phyloP scores from a whole-genome alignment of 371 early-diverging fungal species.

The Dinochytrium kinnereticum region DNA sequence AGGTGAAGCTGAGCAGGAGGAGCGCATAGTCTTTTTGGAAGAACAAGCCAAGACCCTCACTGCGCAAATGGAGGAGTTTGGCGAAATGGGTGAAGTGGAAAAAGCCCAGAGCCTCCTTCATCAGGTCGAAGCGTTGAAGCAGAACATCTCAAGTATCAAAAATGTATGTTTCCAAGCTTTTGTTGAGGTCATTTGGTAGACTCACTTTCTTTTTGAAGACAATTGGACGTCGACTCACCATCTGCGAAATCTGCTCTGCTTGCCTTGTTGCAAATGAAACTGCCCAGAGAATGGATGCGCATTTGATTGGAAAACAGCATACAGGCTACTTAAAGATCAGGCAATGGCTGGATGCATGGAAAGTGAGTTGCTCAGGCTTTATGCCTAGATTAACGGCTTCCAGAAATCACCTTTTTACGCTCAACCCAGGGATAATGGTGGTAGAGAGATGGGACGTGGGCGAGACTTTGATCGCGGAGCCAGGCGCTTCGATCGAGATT shows the following conservation, averaged over 20 bases:
- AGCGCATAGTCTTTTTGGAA: conserved; percentile 13
- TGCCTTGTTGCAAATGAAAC: conserved; percentile 85
- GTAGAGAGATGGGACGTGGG: neutral
- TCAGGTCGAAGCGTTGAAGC: conserved; percentile 57
- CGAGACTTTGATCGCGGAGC: conserved; percentile 5
- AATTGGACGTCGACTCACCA: conserved; percentile 64
- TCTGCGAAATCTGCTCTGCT: conserved; percentile 90
- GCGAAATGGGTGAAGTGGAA: conserved; percentile 11
- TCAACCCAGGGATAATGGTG: neutral
- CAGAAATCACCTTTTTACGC: conserved; percentile 15
- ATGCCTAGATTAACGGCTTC: neutral
- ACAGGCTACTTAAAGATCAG: conserved; percentile 83
- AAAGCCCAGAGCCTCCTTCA: conserved; percentile 29
- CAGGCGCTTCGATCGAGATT: neutral
- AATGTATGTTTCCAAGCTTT: conserved; percentile 1
- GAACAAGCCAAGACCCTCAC: conserved; percentile 7
- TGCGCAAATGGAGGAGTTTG: conserved; percentile 10
- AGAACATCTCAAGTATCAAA: conserved; percentile 9
- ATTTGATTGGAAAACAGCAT: conserved; percentile 88
- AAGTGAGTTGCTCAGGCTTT: conserved; percentile 47
- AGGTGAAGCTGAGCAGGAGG: conserved; percentile 12
- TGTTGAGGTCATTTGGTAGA: neutral
- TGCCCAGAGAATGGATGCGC: conserved; percentile 82
- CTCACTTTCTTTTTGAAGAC: neutral
- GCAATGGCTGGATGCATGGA: conserved; percentile 77